Conservation (phyloP, 768 basidiomycete genomes). For the Hypholoma sublateritium region DNA sequence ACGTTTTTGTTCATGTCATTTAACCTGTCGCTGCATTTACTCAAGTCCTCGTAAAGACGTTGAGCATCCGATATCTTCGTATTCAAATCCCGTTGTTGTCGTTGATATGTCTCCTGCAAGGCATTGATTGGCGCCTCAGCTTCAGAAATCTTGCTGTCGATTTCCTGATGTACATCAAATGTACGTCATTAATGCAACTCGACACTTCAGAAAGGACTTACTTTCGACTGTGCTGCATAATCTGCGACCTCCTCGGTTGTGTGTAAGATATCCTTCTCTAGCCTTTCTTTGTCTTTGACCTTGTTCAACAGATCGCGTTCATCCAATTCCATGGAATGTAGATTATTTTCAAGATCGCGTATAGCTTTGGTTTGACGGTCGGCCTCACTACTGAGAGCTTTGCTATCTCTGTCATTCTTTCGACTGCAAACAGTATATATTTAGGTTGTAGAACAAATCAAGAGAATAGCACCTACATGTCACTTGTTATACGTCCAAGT, state of each 20-base stretch:
- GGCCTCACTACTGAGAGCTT: conserved; percentile 53
- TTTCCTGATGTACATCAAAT: conserved; percentile 42
- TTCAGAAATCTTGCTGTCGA: conserved; percentile 59
- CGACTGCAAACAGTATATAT: conserved; percentile 43
- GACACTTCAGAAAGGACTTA: conserved; percentile 18
- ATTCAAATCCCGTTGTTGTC: conserved; percentile 48
- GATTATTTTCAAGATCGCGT: conserved; percentile 55
- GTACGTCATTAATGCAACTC: neutral
- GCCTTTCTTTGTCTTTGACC: conserved; percentile 54
- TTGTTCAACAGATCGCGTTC: conserved; percentile 57
- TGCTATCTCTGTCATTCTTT: conserved; percentile 62
- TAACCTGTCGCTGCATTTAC: conserved; percentile 62
- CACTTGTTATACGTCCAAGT: conserved; percentile 57
- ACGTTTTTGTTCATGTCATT: conserved; percentile 58
- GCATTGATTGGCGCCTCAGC: conserved; percentile 65
- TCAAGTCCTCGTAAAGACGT: conserved; percentile 59
- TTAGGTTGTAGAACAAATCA: neutral
- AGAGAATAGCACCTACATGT: conserved; percentile 53
- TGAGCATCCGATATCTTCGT: conserved; percentile 53
- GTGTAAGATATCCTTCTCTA: conserved; percentile 55
- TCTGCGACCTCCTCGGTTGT: conserved; percentile 58
- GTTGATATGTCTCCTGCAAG: conserved; percentile 56
- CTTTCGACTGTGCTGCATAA: conserved; percentile 51
- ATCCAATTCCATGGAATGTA: conserved; percentile 63
- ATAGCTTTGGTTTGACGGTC: conserved; percentile 57